Percentiles rank a stretch among this genome's conserved stretches.
These are phyloP conservation scores for Penicillium sp. DNA, from an alignment of 2,329 filamentous ascomycete species.

Conservation along the genomic window DNA sequence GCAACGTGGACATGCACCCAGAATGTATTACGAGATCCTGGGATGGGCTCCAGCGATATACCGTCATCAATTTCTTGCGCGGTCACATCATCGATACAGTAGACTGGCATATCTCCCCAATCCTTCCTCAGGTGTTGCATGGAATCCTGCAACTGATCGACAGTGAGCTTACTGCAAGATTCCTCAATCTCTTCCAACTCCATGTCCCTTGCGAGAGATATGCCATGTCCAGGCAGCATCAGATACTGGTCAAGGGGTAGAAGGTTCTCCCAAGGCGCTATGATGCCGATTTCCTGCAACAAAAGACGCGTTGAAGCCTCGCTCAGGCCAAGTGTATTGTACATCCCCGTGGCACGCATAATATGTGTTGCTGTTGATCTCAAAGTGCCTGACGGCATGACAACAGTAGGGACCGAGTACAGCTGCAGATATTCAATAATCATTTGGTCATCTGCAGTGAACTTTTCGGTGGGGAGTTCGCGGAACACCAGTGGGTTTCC, in stretches of 20 bases:
- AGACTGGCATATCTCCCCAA: conserved; percentile 57
- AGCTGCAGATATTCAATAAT: conserved; percentile 57
- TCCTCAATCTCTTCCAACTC: conserved; percentile 32
- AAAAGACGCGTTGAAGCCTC: conserved; percentile 48
- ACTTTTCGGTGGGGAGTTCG: conserved; percentile 40
- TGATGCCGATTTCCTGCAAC: conserved; percentile 60
- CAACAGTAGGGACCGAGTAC: conserved; percentile 46
- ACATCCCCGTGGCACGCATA: conserved; percentile 56
- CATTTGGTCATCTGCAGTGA: conserved; percentile 50
- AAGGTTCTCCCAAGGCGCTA: conserved; percentile 59
- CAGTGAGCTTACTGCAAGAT: conserved; percentile 25
- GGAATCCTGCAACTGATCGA: conserved; percentile 46
- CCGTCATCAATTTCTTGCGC: conserved; percentile 64
- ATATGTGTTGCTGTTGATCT: conserved; percentile 54
- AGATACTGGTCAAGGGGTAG: conserved; percentile 52
- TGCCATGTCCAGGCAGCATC: conserved; percentile 49
- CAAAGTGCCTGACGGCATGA: conserved; percentile 42
- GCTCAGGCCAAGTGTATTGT: conserved; percentile 44
- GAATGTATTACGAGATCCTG: conserved; percentile 44
- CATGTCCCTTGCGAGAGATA: conserved; percentile 31
- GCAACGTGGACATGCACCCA: conserved; percentile 65
- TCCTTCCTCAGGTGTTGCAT: conserved; percentile 58
- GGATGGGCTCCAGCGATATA: conserved; percentile 55
- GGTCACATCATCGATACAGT: conserved; percentile 56
- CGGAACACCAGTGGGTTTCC: conserved; percentile 30